phyloP scores from a whole-genome alignment of 805 yeast genomes.

The Cyberlindnera subsufficiens region DNA sequence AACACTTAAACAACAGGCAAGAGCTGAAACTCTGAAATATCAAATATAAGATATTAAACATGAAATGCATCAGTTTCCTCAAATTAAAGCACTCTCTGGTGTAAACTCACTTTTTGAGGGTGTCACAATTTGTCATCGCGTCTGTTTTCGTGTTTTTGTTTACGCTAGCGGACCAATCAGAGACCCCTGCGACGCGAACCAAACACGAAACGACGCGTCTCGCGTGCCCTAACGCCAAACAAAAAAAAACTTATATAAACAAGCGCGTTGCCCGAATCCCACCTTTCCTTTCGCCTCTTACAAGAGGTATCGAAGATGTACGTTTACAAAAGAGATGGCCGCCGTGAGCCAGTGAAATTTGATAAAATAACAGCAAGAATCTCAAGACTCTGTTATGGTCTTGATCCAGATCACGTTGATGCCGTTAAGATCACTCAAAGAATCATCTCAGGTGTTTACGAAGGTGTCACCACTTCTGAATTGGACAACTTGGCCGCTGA shows the following conservation, averaged over 20 bases:
- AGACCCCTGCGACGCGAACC: constrained; percentile 6
- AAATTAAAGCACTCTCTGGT: no score
- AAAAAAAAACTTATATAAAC: neutral
- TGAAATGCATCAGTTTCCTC: no score
- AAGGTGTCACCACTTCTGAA: constrained; percentile 93
- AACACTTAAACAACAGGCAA: no score
- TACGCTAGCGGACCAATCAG: constrained; percentile 8
- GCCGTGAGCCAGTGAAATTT: constrained; percentile 88
- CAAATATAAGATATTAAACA: no score
- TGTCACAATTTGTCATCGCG: neutral
- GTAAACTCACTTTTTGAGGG: no score
- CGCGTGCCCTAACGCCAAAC: neutral
- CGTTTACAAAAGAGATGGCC: constrained; percentile 90
- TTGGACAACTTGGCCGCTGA: constrained; percentile 85
- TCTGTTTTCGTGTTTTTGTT: constrained; percentile 7
- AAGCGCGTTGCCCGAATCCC: neutral
- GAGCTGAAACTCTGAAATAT: no score
- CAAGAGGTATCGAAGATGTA: constrained; percentile 38
- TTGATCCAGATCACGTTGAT: constrained; percentile 87
- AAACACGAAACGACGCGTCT: constrained; percentile 1
- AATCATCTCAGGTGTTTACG: constrained; percentile 93
- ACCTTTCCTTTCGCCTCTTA: neutral
- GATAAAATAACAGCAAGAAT: constrained; percentile 96
- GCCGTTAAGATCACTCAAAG: constrained; percentile 95
- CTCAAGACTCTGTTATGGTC: constrained; percentile 89